Percentiles rank a stretch among this genome's conserved stretches.
Conservation (phyloP, 495 filamentous ascomycete species). For the Talaromyces ruber region DNA sequence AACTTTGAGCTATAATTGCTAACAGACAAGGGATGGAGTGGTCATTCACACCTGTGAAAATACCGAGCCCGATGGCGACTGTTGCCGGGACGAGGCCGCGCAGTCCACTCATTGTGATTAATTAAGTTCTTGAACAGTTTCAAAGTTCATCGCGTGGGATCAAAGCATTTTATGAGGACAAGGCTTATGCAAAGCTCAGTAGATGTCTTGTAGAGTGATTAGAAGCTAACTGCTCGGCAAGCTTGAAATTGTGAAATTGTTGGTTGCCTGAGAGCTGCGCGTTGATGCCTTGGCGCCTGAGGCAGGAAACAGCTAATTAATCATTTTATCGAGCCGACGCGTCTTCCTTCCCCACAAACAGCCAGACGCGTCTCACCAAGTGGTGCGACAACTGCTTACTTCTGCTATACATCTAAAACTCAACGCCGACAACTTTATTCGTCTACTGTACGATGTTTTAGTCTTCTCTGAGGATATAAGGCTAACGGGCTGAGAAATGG, state of each 20-base stretch:
- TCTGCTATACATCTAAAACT: neutral
- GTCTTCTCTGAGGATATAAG: constrained; percentile 13
- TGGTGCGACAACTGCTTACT: neutral
- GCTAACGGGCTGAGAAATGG: neutral
- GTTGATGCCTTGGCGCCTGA: neutral
- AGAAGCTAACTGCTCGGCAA: neutral
- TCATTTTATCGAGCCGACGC: constrained; percentile 7
- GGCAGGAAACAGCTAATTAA: neutral
- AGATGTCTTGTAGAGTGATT: neutral
- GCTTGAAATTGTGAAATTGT: neutral
- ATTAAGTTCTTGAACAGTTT: neutral
- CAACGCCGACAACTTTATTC: neutral
- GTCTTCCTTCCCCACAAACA: constrained; percentile 13
- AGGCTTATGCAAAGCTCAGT: neutral
- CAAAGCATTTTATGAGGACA: neutral
- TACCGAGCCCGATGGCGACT: constrained; percentile 31
- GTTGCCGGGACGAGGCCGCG: constrained; percentile 30
- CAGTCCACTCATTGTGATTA: constrained; percentile 5
- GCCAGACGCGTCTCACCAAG: neutral
- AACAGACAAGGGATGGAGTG: neutral
- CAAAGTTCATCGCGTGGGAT: neutral
- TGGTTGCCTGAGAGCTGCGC: neutral
- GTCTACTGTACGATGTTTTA: neutral
- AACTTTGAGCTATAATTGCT: neutral
- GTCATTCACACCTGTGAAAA: constrained; percentile 26